A percentile compares a stretch with the other conserved stretches of the same genome.
Evolutionary conservation across 192 early-diverging fungal genomes (phyloP).

Genomic region (Backusella sp.): DNA sequence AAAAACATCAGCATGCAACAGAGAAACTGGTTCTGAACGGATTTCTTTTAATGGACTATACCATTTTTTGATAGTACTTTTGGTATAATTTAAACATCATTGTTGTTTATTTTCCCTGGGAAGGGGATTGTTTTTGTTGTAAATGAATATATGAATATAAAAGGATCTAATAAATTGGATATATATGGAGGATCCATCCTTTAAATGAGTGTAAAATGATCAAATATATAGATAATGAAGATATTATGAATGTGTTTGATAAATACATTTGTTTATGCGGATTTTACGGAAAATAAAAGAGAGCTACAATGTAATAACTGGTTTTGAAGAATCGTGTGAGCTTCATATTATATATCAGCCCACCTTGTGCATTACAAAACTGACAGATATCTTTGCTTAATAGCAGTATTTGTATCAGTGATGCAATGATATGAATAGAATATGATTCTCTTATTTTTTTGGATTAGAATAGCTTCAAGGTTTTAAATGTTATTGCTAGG

Average conservation of each 20-base stretch:
- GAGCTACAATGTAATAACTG: background rate
- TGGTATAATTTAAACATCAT: background rate
- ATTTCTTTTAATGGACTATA: background rate
- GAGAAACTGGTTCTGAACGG: background rate
- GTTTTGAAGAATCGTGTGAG: background rate
- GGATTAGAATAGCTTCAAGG: too few relatives aligned
- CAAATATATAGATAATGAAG: too few relatives aligned
- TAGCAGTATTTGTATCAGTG: too few relatives aligned
- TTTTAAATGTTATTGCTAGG: too few relatives aligned
- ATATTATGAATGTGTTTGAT: background rate
- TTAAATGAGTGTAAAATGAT: background rate
- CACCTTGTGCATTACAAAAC: background rate
- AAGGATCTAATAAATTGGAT: background rate
- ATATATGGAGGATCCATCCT: background rate
- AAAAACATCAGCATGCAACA: background rate
- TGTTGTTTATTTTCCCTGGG: background rate
- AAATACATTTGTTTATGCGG: background rate
- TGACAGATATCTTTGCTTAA: too few relatives aligned
- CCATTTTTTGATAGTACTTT: background rate
- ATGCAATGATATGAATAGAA: too few relatives aligned
- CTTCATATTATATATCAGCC: background rate
- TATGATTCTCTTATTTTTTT: too few relatives aligned
- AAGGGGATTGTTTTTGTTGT: background rate
- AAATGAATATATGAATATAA: background rate
- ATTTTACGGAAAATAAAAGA: background rate